Conservation (phyloP, 2,329 filamentous ascomycete genomes). For the Elsinoe perseae region DNA sequence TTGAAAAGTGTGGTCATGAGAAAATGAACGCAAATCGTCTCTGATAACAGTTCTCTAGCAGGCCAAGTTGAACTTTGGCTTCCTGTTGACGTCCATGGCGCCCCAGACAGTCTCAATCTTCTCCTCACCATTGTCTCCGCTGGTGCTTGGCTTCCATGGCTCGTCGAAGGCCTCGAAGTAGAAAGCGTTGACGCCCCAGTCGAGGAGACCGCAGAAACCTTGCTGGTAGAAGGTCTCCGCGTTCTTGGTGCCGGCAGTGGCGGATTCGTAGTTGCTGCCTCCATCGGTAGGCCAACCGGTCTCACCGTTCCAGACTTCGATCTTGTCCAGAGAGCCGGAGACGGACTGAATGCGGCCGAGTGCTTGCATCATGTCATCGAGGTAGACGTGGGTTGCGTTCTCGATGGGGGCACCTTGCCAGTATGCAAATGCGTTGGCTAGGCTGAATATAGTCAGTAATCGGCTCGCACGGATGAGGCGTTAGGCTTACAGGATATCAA, state of each 20-base stretch:
- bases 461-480: not conserved
- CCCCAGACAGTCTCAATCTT: conserved; percentile 64
- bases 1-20: not conserved
- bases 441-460: conserved; percentile 25
- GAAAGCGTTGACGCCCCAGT: conserved; percentile 61
- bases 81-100: conserved; percentile 54
- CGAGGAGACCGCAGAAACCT: conserved; percentile 56
- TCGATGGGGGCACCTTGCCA: conserved; percentile 57
- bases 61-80: conserved; percentile 47
- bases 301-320: conserved; percentile 63
- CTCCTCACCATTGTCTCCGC: conserved; percentile 54
- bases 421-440: conserved; percentile 65
- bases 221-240: conserved; percentile 54
- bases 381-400: conserved; percentile 55
- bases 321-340: conserved; percentile 45
- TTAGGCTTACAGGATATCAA: conserved; percentile 48
- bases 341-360: conserved; percentile 54
- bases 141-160: conserved; percentile 57
- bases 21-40: not conserved
- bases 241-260: conserved; percentile 52
- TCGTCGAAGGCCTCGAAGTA: conserved; percentile 70
- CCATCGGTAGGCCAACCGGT: conserved; percentile 58
- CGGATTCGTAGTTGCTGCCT: conserved; percentile 54
- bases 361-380: conserved; percentile 60
- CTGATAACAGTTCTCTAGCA: conserved; percentile 32